These are phyloP conservation scores for Cicer cuneatum DNA, from an alignment of 306 rosid species.

Conservation along the genomic window DNA sequence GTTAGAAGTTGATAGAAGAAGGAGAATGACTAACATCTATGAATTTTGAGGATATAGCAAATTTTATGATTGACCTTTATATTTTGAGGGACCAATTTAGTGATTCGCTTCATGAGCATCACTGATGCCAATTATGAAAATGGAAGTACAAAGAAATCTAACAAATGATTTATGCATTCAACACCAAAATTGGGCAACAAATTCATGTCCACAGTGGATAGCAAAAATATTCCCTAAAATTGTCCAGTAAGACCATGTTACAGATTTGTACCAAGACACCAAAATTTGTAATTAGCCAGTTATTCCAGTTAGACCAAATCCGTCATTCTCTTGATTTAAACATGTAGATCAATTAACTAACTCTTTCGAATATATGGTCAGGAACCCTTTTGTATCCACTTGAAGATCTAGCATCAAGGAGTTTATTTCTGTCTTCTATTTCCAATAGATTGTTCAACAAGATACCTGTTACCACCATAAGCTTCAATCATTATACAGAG, in stretches of 20 bases:
- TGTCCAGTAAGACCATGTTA: constrained; percentile 10
- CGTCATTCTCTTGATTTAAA: constrained; percentile 14
- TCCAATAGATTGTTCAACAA: constrained; percentile 49
- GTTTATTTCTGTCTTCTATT: constrained; percentile 41
- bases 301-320: constrained; percentile 10
- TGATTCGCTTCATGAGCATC: too few relatives aligned
- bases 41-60: too few relatives aligned
- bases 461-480: constrained; percentile 50
- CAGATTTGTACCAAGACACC: background rate
- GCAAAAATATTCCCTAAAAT: constrained; percentile 2
- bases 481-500: constrained; percentile 27
- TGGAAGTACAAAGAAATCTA: background rate
- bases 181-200: background rate
- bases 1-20: too few relatives aligned
- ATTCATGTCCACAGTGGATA: constrained; percentile 17
- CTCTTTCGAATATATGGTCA: constrained; percentile 3
- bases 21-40: too few relatives aligned
- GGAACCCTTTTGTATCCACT: constrained; percentile 31
- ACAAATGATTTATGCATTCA: constrained; percentile 10
- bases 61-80: too few relatives aligned
- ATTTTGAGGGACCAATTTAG: too few relatives aligned
- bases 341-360: background rate
- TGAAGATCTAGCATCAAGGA: background rate
- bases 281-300: constrained; percentile 10
- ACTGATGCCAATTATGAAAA: background rate